Evolutionary conservation across 2,329 filamentous ascomycete species (phyloP), one percentile per base, ranked within the genome.

Genomic region (Neopestalotiopsis clavispora): DNA sequence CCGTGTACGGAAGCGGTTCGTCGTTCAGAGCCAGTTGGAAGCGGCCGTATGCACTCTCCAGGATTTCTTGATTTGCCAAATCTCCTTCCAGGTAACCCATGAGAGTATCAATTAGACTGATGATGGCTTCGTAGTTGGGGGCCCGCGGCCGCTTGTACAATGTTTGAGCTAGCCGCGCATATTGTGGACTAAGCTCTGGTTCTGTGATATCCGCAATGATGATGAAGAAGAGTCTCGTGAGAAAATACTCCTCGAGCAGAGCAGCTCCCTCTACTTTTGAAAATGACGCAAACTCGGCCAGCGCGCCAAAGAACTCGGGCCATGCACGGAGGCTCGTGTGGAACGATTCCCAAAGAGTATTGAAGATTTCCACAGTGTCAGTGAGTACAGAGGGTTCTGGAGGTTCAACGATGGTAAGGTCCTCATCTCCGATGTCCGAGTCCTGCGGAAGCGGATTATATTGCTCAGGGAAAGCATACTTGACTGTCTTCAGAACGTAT

Each of bases 301-400:
- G 83, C n/a, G 92, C 85, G 13, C 87, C 86, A 76, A 95, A 95
- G 69, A 91, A 91, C 74, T 95, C 92, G 57, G 90, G 88, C 93
- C 93, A 96, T 3, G 92, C 87, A 68, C 90, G 87, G 34, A 89
- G 81, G 60, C 86, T 83, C 2, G 82, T 79, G 69, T 93, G 89
- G 68, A 94, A 89, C n/a, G 80, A 82, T 3, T 85, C 81, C 87
- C 89, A 94, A 3, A 93, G 78, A 28, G 84, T 78, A 38, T 84
- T 81, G 64, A 94, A 83, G 28, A 89, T 80, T 20, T 75, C 73
- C 56, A 90, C 78, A 4, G 81, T 78, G 2, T 78, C 76, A 32
- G 78, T 74, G 28, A 87, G 73, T 10, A 84, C 74, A 6, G 71
- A 74, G 14, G 75, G 65, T 13, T 74, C 23, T 28, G 23, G 69